A percentile compares a stretch with the other conserved stretches of the same genome.
Conservation (phyloP, 768 basidiomycete species). For the Royoungia palumana region DNA sequence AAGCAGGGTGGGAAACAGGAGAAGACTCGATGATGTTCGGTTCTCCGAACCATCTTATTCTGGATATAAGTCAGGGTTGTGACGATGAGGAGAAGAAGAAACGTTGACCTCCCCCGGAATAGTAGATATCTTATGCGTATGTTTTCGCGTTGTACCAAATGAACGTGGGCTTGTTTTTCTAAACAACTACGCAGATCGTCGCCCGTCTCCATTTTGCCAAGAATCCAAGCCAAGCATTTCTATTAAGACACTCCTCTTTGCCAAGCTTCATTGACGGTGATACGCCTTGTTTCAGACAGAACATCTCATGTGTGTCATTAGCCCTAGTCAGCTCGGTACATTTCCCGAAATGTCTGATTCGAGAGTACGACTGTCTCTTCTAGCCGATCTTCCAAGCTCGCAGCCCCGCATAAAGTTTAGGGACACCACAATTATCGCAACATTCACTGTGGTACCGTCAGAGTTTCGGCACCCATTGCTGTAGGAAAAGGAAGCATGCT, state of each 20-base stretch:
- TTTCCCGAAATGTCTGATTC: no score
- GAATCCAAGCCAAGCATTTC: not conserved
- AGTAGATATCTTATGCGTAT: not conserved
- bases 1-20: conserved; percentile 39
- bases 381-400: no score
- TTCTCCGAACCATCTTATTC: conserved; percentile 22
- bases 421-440: no score
- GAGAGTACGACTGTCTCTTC: no score
- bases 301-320: no score
- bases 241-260: not conserved
- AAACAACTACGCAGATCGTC: no score
- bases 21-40: conserved; percentile 32
- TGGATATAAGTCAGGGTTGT: conserved; percentile 9
- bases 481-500: not conserved
- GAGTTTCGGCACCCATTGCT: not conserved
- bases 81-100: conserved; percentile 15
- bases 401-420: no score
- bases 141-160: not conserved
- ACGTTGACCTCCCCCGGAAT: conserved; percentile 9
- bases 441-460: no score
- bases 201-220: no score
- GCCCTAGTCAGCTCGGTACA: no score
- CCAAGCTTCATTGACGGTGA: no score
- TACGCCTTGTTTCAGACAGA: no score
- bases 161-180: not conserved